Evolutionary conservation across 1,139 yeast genomes (phyloP).

Genomic region (Lodderomyces margitis): DNA sequence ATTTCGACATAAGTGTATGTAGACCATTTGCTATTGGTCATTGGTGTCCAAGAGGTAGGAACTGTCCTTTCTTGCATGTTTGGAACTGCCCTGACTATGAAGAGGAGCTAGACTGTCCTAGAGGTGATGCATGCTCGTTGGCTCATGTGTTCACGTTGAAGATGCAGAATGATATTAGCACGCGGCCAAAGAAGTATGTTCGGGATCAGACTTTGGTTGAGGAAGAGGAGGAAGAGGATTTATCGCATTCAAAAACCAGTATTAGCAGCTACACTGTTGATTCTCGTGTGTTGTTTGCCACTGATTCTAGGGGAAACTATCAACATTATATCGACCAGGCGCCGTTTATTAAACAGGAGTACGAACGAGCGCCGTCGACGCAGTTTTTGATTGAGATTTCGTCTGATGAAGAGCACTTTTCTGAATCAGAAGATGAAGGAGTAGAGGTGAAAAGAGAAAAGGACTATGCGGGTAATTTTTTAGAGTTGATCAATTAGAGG

Average conservation of each 20-base stretch:
- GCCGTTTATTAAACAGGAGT: background rate
- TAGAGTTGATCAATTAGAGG: background rate
- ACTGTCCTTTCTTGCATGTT: slow-evolving; percentile 57
- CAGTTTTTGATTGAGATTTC: slow-evolving; percentile 23
- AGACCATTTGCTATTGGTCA: slow-evolving; percentile 68
- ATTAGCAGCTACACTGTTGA: slow-evolving; percentile 38
- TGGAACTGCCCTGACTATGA: slow-evolving; percentile 73
- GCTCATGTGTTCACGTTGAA: slow-evolving; percentile 41
- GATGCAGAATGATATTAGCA: slow-evolving; percentile 28
- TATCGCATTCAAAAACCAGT: slow-evolving; percentile 15
- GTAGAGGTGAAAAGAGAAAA: slow-evolving; percentile 14
- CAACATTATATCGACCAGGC: slow-evolving; percentile 27
- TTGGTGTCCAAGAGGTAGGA: slow-evolving; percentile 60
- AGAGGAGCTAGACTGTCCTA: slow-evolving; percentile 55
- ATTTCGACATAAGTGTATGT: slow-evolving; percentile 51
- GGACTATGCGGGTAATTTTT: background rate
- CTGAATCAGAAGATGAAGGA: slow-evolving; percentile 18
- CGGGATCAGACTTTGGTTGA: slow-evolving; percentile 16
- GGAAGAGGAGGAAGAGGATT: background rate
- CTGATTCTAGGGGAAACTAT: slow-evolving; percentile 23
- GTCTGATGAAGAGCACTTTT: slow-evolving; percentile 13
- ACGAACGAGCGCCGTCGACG: slow-evolving; percentile 14
- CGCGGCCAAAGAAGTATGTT: slow-evolving; percentile 18
- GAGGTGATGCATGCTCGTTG: slow-evolving; percentile 48
- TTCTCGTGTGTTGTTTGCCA: slow-evolving; percentile 25